Evolutionary conservation across 2,329 filamentous ascomycete species (phyloP).

Genomic region (Aspergillus sergii): DNA sequence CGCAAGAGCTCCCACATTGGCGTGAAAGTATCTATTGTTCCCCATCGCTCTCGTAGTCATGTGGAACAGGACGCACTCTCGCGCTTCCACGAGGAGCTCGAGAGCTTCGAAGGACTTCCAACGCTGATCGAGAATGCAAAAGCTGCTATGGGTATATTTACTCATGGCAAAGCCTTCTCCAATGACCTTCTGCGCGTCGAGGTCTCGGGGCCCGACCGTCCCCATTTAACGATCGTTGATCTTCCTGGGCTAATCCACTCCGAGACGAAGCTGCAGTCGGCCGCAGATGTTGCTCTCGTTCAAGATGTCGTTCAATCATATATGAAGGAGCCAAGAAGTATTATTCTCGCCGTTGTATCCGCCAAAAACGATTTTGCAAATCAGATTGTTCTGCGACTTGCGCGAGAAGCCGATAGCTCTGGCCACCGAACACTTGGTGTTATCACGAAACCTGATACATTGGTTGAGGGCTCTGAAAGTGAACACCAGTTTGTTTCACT

Average conservation of each 20-base stretch:
- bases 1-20: conserved; percentile 31
- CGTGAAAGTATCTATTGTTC: conserved; percentile 36
- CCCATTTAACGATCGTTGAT: conserved; percentile 64
- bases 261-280: conserved; percentile 57
- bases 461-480: conserved; percentile 38
- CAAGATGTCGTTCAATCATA: conserved; percentile 49
- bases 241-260: conserved; percentile 62
- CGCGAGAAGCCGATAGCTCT: conserved; percentile 33
- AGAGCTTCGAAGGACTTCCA: conserved; percentile 21
- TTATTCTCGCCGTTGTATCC: conserved; percentile 52
- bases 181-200: conserved; percentile 61
- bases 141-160: conserved; percentile 27
- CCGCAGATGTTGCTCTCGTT: conserved; percentile 58
- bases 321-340: conserved; percentile 45
- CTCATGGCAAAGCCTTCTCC: conserved; percentile 38
- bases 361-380: conserved; percentile 47
- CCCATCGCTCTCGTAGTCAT: conserved; percentile 37
- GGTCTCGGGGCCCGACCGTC: conserved; percentile 61
- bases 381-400: conserved; percentile 44
- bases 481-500: conserved; percentile 42
- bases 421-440: conserved; percentile 46
- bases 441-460: conserved; percentile 52
- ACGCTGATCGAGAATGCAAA: conserved; percentile 28
- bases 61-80: conserved; percentile 15
- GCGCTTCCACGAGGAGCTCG: conserved; percentile 20